Base-by-base conservation (phyloP, 1,284 basidiomycete genomes). In the Apiotrichum gamsii region DNA sequence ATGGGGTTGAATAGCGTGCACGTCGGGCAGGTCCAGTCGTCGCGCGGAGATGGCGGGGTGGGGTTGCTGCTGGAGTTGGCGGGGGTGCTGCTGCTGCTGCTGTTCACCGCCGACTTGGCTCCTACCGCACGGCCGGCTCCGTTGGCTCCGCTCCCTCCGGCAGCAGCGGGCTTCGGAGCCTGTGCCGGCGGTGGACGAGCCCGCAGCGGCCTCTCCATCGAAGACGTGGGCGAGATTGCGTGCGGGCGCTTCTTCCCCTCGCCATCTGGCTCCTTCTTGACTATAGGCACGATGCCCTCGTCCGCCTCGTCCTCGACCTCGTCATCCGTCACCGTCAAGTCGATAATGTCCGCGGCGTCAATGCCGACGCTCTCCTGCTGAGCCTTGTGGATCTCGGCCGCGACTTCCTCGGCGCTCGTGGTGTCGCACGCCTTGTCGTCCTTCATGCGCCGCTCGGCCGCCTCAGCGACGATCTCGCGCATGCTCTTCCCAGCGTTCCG, bases 401-500 rank as follows among this genome's bases (percentile, higher is more conserved):
- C 74, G 1, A 81, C 82, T 3, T 81, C 83, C 28, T 62, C 58
- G 1, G 61, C 60, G 23, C 35, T 38, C 19, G 59, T 52, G 6
- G 62, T 56, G 3, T 78, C 83, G 62, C 87, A 90, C 0, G 78
- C 66, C 62, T 82, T 82, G 59, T 85, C 82, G 59, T 91, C 89
- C 18, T 73, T 73, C 4, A 76, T 73, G 47, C 89, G 76, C 45
- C 83, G 77, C 62, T 90, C 87, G 0, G 89, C 89, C 37, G 89
- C 89, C 73, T 82, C 79, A 9, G 82, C 86, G 14, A 87, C 80
- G 34, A 88, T 72, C 64, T 91, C 83, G 49, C 84, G 75, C 28
- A 82, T 82, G 33, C 77, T 79, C 57, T 83, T 73, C 13, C 74
- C 77, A 10, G 64, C 62, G 4, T 43, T 49, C 13, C 40, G 19